Percentiles rank a stretch among this genome's conserved stretches.
Evolutionary conservation across 176 grass and related monocot species (phyloP).

Genomic region (Panicum miliaceum): DNA sequence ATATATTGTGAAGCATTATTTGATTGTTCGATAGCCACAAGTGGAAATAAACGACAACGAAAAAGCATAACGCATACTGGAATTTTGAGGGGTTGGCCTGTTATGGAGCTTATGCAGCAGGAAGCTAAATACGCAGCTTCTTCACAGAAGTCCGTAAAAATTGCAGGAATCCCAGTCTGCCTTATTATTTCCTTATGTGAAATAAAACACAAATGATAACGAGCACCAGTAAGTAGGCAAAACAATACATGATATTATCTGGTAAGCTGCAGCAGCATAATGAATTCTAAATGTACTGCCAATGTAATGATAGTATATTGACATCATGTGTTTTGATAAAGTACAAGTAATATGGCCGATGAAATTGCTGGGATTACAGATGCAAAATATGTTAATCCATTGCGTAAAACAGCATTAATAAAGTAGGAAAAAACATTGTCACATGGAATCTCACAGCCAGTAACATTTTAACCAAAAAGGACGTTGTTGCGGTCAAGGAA

Average conservation of each 20-base stretch:
- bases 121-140: slow-evolving; percentile 95
- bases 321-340: slow-evolving; percentile 27
- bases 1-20: slow-evolving; percentile 20
- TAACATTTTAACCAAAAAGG: not conserved
- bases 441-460: not conserved
- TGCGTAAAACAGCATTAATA: not conserved
- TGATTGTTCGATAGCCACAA: slow-evolving; percentile 1
- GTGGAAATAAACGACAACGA: slow-evolving; percentile 6
- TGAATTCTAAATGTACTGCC: not conserved
- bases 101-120: slow-evolving; percentile 68
- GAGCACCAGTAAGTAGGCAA: not conserved
- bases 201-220: slow-evolving; percentile 21
- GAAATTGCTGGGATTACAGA: slow-evolving; percentile 14
- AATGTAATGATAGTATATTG: slow-evolving; percentile 6
- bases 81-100: slow-evolving; percentile 55
- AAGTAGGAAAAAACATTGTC: not conserved
- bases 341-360: slow-evolving; percentile 5
- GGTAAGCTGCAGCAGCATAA: not conserved
- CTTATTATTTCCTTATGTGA: slow-evolving; percentile 74
- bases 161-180: slow-evolving; percentile 60
- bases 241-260: not conserved
- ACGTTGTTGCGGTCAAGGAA: not conserved
- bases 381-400: not conserved
- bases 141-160: slow-evolving; percentile 98
- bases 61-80: slow-evolving; percentile 61